A percentile compares a stretch with the other conserved stretches of the same genome.
These are phyloP conservation scores for Puccinia brachypodii DNA, from an alignment of 1,284 basidiomycete species.

Conservation along the genomic window DNA sequence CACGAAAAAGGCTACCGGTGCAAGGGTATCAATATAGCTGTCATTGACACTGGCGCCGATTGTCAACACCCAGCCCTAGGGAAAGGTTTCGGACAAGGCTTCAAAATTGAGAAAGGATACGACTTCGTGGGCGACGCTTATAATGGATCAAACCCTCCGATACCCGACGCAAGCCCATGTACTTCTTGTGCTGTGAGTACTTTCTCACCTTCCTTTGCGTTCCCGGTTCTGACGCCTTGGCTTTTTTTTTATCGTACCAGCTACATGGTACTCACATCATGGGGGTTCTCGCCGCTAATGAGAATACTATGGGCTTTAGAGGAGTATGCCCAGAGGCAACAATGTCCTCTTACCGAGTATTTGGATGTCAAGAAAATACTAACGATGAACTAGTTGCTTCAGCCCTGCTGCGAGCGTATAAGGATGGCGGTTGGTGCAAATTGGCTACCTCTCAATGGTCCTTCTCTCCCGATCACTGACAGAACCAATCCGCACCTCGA, in stretches of 20 bases:
- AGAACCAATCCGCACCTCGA: not conserved
- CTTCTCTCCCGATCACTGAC: not conserved
- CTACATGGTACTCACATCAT: constrained; percentile 50
- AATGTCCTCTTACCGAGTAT: constrained; percentile 55
- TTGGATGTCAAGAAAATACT: constrained; percentile 58
- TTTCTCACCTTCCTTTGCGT: not conserved
- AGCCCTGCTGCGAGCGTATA: constrained; percentile 56
- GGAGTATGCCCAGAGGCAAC: constrained; percentile 52
- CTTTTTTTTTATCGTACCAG: not conserved
- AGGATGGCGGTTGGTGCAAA: constrained; percentile 50
- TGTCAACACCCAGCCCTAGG: constrained; percentile 68
- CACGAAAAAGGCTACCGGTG: constrained; percentile 63
- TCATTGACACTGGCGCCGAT: constrained; percentile 62
- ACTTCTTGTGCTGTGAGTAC: constrained; percentile 42
- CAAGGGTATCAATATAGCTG: constrained; percentile 63
- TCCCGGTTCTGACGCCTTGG: not conserved
- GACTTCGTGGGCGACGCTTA: constrained; percentile 46
- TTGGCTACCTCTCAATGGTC: not conserved
- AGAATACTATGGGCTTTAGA: constrained; percentile 51
- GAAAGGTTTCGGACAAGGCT: constrained; percentile 54
- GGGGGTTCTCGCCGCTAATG: constrained; percentile 51
- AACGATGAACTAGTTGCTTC: constrained; percentile 59
- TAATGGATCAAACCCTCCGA: constrained; percentile 21
- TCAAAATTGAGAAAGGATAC: constrained; percentile 41
- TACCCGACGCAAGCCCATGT: constrained; percentile 46